These are phyloP conservation scores for Exophiala bonariae DNA, from an alignment of 2,329 filamentous ascomycete species.

Conservation along the genomic window DNA sequence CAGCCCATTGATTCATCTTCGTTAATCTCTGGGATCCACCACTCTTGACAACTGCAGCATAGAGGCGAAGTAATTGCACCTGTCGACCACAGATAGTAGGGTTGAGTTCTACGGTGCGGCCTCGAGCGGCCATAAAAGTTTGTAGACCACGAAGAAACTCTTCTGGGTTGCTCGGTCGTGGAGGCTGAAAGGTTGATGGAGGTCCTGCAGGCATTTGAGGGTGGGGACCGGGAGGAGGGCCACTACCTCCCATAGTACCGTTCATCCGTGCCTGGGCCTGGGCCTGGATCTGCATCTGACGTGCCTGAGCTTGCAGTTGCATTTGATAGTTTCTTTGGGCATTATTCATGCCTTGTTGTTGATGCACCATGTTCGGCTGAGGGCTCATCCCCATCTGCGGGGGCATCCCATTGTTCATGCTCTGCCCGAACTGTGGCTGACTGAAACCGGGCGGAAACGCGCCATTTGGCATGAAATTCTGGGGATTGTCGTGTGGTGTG, in stretches of 20 bases:
- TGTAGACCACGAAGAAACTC: constrained; percentile 74
- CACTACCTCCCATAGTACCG: constrained; percentile 13
- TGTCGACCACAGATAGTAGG: constrained; percentile 72
- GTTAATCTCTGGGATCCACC: constrained; percentile 77
- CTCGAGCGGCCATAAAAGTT: constrained; percentile 73
- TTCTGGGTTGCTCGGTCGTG: constrained; percentile 53
- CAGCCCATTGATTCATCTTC: constrained; percentile 69
- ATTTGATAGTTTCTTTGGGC: constrained; percentile 79
- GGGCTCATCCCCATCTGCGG: constrained; percentile 42
- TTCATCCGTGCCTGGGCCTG: constrained; percentile 18
- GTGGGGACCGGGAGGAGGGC: constrained; percentile 13
- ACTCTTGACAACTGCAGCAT: constrained; percentile 71
- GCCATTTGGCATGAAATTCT: constrained; percentile 57
- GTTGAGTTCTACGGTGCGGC: constrained; percentile 71
- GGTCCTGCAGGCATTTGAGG: constrained; percentile 20
- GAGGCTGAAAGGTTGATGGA: constrained; percentile 14
- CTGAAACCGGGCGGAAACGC: constrained; percentile 40
- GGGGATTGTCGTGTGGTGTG: constrained; percentile 69
- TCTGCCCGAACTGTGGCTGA: constrained; percentile 42
- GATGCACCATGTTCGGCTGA: constrained; percentile 53
- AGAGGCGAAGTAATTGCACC: constrained; percentile 75
- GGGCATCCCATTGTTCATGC: constrained; percentile 41
- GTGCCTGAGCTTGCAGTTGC: constrained; percentile 75
- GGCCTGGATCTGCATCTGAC: constrained; percentile 48
- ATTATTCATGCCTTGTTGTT: constrained; percentile 64